These are phyloP conservation scores for Cinnamomum chago DNA, from an alignment of 164 flowering plant species.

Conservation along the genomic window DNA sequence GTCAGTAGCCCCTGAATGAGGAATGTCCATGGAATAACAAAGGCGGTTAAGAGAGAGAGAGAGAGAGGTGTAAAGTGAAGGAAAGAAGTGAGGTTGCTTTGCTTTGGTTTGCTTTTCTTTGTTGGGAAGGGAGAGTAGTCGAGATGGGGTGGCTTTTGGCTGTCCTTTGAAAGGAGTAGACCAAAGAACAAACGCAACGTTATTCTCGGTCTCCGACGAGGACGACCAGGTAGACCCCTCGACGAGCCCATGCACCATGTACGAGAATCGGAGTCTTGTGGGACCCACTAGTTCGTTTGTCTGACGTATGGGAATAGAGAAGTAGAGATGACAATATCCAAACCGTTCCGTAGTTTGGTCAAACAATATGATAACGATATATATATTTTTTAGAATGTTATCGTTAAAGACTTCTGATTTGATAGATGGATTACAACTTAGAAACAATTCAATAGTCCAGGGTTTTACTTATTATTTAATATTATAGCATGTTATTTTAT, in stretches of 20 bases:
- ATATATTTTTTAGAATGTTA: too few species aligned
- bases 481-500: too few species aligned
- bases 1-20: constrained; percentile 58
- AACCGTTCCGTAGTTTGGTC: too few species aligned
- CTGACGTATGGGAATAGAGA: too few species aligned
- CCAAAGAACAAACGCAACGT: not conserved
- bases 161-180: not conserved
- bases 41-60: not conserved
- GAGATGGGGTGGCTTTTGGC: not conserved
- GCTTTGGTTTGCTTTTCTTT: not conserved
- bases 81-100: not conserved
- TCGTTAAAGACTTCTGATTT: too few species aligned
- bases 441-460: too few species aligned
- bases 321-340: too few species aligned
- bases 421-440: too few species aligned
- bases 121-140: not conserved
- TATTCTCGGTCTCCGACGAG: not conserved
- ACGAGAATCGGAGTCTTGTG: not conserved
- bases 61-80: not conserved
- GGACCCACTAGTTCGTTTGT: too few species aligned
- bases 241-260: not conserved
- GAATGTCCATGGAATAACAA: constrained; percentile 70
- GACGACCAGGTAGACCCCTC: constrained; percentile 1
- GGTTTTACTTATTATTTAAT: too few species aligned
- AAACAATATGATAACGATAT: too few species aligned